These are phyloP conservation scores for Alternaria burnsii DNA, from an alignment of 2,329 filamentous ascomycete species.

Conservation along the genomic window DNA sequence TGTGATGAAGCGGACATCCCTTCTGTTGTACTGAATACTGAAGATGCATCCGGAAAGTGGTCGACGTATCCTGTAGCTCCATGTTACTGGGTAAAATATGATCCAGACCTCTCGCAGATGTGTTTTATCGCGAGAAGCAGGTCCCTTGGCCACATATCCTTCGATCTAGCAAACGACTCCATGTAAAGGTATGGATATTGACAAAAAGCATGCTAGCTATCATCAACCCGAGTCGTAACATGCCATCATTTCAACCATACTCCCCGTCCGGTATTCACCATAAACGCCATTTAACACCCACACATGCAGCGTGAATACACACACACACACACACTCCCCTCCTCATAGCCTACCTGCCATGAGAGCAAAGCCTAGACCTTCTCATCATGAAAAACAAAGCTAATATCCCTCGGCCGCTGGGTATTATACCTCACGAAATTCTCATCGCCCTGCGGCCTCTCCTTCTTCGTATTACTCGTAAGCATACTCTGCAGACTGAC, in stretches of 20 bases:
- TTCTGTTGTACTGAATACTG: neutral
- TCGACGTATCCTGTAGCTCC: too few species aligned
- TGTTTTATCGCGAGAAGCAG: too few species aligned
- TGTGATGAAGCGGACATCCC: neutral
- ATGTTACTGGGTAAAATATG: too few species aligned
- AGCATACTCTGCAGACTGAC: conserved; percentile 99
- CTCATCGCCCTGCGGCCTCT: conserved; percentile 87
- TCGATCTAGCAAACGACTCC: neutral
- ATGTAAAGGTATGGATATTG: neutral
- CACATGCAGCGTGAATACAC: neutral
- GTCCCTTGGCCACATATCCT: too few species aligned
- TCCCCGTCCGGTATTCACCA: neutral
- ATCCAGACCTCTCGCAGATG: too few species aligned
- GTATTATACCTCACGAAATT: conserved; percentile 86
- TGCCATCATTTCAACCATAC: neutral
- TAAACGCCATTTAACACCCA: conserved; percentile 1
- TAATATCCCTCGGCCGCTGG: conserved; percentile 83
- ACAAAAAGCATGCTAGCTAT: neutral
- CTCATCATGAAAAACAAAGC: conserved; percentile 94
- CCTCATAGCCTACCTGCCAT: neutral
- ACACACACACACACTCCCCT: conserved; percentile 6
- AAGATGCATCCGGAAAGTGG: too few species aligned
- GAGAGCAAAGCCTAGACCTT: conserved; percentile 52
- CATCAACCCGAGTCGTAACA: neutral
- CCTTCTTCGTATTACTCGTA: conserved; percentile 90